Evolutionary conservation across 371 early-diverging fungal genomes (phyloP).

Genomic region (Lichtheimia ornata): DNA sequence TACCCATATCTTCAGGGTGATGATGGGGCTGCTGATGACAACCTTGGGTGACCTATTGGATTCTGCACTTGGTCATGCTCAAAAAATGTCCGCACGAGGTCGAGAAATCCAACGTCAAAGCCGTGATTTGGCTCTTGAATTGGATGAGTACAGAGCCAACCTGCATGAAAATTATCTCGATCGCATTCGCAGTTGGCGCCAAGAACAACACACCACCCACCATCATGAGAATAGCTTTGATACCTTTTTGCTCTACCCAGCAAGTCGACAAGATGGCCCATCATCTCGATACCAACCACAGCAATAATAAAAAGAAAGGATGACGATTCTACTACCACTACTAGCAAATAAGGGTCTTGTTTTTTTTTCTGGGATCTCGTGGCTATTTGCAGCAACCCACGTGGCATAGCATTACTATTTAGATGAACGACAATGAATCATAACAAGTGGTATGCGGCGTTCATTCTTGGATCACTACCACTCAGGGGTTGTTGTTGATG

Average conservation of each 20-base stretch:
- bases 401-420: background rate
- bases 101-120: conserved; percentile 46
- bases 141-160: conserved; percentile 41
- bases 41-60: conserved; percentile 60
- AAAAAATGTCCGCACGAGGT: conserved; percentile 39
- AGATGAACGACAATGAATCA: too few relatives aligned
- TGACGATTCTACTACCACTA: background rate
- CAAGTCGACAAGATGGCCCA: background rate
- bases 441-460: too few relatives aligned
- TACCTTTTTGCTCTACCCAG: too few relatives aligned
- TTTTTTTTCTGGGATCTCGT: too few relatives aligned
- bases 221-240: background rate
- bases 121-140: conserved; percentile 35
- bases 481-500: too few relatives aligned
- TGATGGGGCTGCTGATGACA: conserved; percentile 55
- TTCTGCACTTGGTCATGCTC: conserved; percentile 50
- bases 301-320: background rate
- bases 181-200: conserved; percentile 39
- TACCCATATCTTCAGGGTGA: conserved; percentile 58
- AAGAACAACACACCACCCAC: conserved; percentile 14
- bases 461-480: too few relatives aligned
- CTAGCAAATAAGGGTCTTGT: background rate
- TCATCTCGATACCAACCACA: conserved; percentile 2
- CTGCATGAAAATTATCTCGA: conserved; percentile 43
- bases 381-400: background rate